phyloP scores from a whole-genome alignment of 352 stramenopile genomes.

The Globisporangium okanoganense region DNA sequence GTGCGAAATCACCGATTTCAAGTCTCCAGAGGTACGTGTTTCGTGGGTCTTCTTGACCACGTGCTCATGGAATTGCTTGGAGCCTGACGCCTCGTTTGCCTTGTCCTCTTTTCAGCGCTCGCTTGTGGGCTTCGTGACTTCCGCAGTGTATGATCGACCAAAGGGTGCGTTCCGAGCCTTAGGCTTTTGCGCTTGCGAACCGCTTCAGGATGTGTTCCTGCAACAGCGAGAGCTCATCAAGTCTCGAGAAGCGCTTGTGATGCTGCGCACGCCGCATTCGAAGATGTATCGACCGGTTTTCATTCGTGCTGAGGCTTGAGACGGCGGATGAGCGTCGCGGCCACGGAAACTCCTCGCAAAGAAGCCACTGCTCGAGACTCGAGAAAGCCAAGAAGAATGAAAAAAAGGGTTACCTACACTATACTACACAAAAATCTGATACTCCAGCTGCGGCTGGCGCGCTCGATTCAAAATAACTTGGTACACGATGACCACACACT shows the following conservation, averaged over 20 bases:
- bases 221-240: conserved; percentile 5
- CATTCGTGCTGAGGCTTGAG: conserved; percentile 7
- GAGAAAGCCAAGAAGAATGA: conserved; percentile 5
- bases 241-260: conserved; percentile 29
- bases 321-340: not conserved
- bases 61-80: not conserved
- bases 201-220: conserved; percentile 60
- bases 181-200: conserved; percentile 64
- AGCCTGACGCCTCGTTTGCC: not conserved
- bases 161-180: conserved; percentile 59
- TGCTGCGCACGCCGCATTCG: conserved; percentile 41
- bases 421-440: conserved; percentile 23
- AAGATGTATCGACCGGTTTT: conserved; percentile 48
- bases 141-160: conserved; percentile 72
- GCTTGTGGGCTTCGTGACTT: conserved; percentile 65
- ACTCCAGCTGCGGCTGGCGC: conserved; percentile 1
- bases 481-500: conserved; percentile 1
- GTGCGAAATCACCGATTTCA: conserved; percentile 16
- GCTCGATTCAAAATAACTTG: conserved; percentile 16
- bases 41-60: not conserved
- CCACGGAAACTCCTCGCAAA: not conserved
- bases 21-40: conserved; percentile 5
- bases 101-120: conserved; percentile 21
- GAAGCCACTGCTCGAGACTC: not conserved
- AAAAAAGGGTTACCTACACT: conserved; percentile 7